Evolutionary conservation across 805 yeast species (phyloP), one percentile per base, ranked within the genome.

Genomic region (Wickerhamomyces subpelliculosus): DNA sequence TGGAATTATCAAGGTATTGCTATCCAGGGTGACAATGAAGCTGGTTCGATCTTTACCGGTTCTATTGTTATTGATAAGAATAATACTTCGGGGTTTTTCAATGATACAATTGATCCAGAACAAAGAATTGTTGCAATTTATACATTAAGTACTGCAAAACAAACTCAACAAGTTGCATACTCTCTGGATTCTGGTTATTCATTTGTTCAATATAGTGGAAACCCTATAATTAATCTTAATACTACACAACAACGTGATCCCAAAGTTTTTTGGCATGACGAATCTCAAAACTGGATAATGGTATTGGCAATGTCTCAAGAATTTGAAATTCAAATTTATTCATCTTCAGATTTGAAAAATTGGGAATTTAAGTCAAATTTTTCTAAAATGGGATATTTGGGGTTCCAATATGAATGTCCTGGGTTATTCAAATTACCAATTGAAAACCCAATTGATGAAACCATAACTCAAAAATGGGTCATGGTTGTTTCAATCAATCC

Each of bases 381-480:
- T 43, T 36, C 54, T 8, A 36, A 45, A 22, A 41, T 43, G 21
- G 65, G 65, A 5, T 47, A 45, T 37, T 41, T 54, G 8, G 69
- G 69, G 3, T 58, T 45, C 44, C 69, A 65, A 41, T 66, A 65
- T 44, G 71, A 66, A 45, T 65, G 70, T 41, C 70, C 70, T 1
- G 64, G 65, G 26, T 41, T 66, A 35, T 54, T 56, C 14, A 54
- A 57, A 31, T 47, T 63, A 9, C 61, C 60, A 8, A 42, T 56
- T 35, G 49, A 48, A 12, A 39, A 39, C 32, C 35, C 49, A 14
- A 38, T 36, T 27, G 44, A 41, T 31, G 52, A 44, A 3, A 35
- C 37, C 19, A 39, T 14, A 18, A 16, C 33, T 29, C 40, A 44
- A 22, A 58, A 56, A 37, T 65, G 69, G 68, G 65, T 65, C 11